Conservation (phyloP, 1,139 yeast genomes). For the Eremothecium gossypii region DNA sequence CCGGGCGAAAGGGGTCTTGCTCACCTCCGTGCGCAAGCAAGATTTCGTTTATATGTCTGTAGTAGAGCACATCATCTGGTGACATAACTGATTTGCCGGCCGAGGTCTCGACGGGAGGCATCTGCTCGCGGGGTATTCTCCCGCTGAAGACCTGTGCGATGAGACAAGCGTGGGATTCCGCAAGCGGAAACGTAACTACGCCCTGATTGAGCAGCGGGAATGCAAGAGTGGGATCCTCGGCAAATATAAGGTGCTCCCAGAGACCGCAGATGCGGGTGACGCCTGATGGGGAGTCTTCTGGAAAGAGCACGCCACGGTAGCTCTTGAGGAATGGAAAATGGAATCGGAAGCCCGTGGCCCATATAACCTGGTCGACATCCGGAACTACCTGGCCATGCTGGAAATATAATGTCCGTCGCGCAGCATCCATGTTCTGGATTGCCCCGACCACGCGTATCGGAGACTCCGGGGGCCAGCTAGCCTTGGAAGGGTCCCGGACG, state of each 20-base stretch:
- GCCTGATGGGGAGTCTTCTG: slow-evolving; percentile 34
- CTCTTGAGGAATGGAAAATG: slow-evolving; percentile 40
- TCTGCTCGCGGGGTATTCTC: slow-evolving; percentile 35
- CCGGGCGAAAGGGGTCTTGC: slow-evolving; percentile 16
- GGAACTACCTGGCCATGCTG: slow-evolving; percentile 34
- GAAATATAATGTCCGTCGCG: slow-evolving; percentile 31
- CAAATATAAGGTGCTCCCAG: slow-evolving; percentile 45
- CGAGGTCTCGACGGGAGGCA: slow-evolving; percentile 1
- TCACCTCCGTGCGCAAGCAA: slow-evolving; percentile 13
- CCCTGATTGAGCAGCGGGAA: slow-evolving; percentile 43
- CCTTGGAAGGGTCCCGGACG: slow-evolving; percentile 27
- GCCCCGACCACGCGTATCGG: slow-evolving; percentile 16
- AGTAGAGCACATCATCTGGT: slow-evolving; percentile 17
- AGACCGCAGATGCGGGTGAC: slow-evolving; percentile 40
- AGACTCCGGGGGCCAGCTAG: slow-evolving; percentile 25
- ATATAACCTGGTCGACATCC: slow-evolving; percentile 43
- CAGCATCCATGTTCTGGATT: slow-evolving; percentile 29
- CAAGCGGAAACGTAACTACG: slow-evolving; percentile 49
- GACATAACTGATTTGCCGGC: not conserved
- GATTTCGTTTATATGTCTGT: slow-evolving; percentile 15
- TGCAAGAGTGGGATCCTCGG: slow-evolving; percentile 48
- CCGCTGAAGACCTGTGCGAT: slow-evolving; percentile 48
- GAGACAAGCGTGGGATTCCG: slow-evolving; percentile 52
- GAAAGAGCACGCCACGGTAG: slow-evolving; percentile 32
- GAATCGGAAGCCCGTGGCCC: slow-evolving; percentile 57